Conservation (phyloP, 768 basidiomycete species). For the Mycena olivaceomarginata region DNA sequence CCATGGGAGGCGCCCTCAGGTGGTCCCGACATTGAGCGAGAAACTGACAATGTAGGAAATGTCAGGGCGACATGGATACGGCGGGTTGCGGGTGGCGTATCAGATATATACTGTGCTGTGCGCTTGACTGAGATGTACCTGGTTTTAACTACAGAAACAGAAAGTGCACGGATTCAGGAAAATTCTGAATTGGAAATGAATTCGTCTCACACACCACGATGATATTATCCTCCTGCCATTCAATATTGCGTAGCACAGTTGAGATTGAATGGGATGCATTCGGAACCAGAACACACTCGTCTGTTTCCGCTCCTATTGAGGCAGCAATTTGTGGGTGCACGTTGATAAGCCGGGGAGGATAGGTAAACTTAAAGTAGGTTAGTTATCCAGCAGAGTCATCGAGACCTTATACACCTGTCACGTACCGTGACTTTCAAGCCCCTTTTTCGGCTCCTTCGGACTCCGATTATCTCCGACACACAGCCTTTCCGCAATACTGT, state of each 20-base stretch:
- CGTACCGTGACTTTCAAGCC: no score
- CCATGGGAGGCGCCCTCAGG: conserved; percentile 37
- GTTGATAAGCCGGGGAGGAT: no score
- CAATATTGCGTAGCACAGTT: conserved; percentile 77
- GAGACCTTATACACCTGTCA: no score
- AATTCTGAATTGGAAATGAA: conserved; percentile 2
- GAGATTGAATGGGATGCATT: conserved; percentile 75
- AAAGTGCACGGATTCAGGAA: neutral
- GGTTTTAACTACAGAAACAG: conserved; percentile 47
- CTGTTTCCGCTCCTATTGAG: no score
- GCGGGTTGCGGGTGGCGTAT: conserved; percentile 69
- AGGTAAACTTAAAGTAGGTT: no score
- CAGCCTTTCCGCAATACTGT: no score
- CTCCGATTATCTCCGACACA: no score
- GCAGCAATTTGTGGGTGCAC: no score
- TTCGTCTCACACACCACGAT: conserved; percentile 69
- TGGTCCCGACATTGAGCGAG: conserved; percentile 53
- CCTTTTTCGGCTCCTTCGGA: no score
- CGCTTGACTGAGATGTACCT: conserved; percentile 71
- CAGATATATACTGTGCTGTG: conserved; percentile 70
- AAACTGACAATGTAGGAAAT: conserved; percentile 72
- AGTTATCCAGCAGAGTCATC: no score
- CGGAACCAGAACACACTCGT: no score
- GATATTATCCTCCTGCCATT: conserved; percentile 78
- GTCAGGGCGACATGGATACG: conserved; percentile 64